phyloP scores from a whole-genome alignment of 495 filamentous ascomycete species.

The Thermothielavioides terrestris region DNA sequence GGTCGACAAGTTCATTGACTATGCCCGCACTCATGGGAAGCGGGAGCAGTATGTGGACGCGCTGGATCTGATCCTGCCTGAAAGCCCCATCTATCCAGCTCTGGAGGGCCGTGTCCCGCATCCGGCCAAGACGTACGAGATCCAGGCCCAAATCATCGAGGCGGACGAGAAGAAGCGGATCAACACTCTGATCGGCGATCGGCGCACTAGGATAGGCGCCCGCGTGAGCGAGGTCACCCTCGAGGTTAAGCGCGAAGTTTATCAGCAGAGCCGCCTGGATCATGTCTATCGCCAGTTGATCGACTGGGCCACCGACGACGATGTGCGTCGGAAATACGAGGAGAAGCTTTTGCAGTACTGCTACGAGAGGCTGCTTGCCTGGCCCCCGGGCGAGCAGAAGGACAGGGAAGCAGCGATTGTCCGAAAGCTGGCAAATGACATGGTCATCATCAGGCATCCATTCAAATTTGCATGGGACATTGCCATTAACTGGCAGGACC shows the following conservation, averaged over 20 bases:
- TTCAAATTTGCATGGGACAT: conserved; percentile 87
- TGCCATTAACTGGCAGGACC: conserved; percentile 79
- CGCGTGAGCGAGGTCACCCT: conserved; percentile 69
- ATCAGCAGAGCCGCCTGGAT: conserved; percentile 60
- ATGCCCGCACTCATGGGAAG: conserved; percentile 61
- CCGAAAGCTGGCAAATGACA: conserved; percentile 65
- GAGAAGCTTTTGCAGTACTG: conserved; percentile 80
- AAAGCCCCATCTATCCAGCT: conserved; percentile 63
- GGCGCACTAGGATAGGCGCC: conserved; percentile 80
- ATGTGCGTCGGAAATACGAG: conserved; percentile 72
- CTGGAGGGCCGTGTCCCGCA: conserved; percentile 81
- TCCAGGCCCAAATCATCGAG: conserved; percentile 78
- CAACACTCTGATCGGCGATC: conserved; percentile 81
- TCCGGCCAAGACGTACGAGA: conserved; percentile 72
- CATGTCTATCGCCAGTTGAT: conserved; percentile 70
- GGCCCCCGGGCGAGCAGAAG: conserved; percentile 55
- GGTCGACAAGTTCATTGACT: conserved; percentile 68
- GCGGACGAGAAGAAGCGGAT: conserved; percentile 81
- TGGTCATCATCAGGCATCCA: conserved; percentile 93
- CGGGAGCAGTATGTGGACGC: conserved; percentile 63
- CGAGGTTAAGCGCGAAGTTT: conserved; percentile 82
- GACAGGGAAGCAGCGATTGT: conserved; percentile 58
- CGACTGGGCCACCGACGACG: conserved; percentile 84
- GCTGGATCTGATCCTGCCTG: conserved; percentile 67
- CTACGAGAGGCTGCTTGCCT: conserved; percentile 63